These are phyloP conservation scores for Suhomyces yuchorum DNA, from an alignment of 1,139 yeast species.

Conservation along the genomic window DNA sequence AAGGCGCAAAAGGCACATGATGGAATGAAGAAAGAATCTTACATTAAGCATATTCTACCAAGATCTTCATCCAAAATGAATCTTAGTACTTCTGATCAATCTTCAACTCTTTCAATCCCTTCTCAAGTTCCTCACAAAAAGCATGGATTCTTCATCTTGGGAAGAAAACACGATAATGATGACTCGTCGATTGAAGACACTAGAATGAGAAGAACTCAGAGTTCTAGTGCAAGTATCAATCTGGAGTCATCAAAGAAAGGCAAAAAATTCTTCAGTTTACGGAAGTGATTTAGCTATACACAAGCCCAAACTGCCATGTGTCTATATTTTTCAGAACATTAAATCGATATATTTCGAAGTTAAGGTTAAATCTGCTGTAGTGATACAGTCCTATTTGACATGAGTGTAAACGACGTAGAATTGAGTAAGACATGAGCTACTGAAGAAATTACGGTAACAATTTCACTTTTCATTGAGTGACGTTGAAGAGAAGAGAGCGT, in stretches of 20 bases:
- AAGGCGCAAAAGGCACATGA: conserved; percentile 4
- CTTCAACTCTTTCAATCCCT: conserved; percentile 9
- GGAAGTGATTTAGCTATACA: conserved; percentile 2
- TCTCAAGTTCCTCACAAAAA: conserved; percentile 19
- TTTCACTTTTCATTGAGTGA: no score
- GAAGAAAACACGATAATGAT: conserved; percentile 20
- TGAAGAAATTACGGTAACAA: no score
- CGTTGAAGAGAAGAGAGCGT: no score
- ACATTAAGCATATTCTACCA: conserved; percentile 1
- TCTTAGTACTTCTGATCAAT: conserved; percentile 16
- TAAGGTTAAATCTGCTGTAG: no score
- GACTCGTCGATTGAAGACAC: conserved; percentile 5
- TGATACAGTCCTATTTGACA: no score
- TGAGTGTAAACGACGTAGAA: no score
- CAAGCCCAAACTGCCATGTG: no score
- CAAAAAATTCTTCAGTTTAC: conserved; percentile 11
- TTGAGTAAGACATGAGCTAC: no score
- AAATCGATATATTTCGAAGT: no score
- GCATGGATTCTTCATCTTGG: conserved; percentile 28
- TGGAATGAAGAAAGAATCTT: neutral
- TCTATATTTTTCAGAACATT: no score
- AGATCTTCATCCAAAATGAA: conserved; percentile 15
- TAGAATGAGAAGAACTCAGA: conserved; percentile 11
- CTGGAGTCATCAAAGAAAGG: conserved; percentile 14
- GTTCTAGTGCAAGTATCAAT: conserved; percentile 15